Conservation (phyloP, 2,329 filamentous ascomycete species). For the Curvularia sp. region DNA sequence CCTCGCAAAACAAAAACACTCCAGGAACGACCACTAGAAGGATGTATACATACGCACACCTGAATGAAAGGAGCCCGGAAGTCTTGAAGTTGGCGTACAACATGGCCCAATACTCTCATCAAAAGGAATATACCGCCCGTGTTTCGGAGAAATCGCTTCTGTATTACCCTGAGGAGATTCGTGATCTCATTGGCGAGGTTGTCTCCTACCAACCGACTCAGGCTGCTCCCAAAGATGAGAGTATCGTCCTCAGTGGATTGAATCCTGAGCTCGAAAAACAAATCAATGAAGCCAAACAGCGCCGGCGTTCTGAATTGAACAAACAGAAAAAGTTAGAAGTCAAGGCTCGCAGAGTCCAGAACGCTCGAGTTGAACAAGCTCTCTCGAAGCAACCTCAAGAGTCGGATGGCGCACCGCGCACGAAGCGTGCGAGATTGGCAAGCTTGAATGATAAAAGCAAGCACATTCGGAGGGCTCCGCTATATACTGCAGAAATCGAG, state of each 20-base stretch:
- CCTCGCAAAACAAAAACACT: slow-evolving; percentile 26
- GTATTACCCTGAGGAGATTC: slow-evolving; percentile 45
- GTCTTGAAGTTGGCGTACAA: slow-evolving; percentile 58
- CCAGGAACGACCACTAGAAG: slow-evolving; percentile 55
- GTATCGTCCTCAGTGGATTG: slow-evolving; percentile 32
- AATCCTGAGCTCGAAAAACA: slow-evolving; percentile 32
- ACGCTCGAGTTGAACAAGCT: slow-evolving; percentile 28
- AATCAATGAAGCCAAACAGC: slow-evolving; percentile 28
- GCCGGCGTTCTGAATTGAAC: slow-evolving; percentile 22
- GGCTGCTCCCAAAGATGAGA: slow-evolving; percentile 39
- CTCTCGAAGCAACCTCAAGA: slow-evolving; percentile 17
- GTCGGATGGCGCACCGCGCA: slow-evolving; percentile 15
- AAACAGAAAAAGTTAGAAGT: slow-evolving; percentile 28
- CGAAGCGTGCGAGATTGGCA: slow-evolving; percentile 33
- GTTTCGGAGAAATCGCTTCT: slow-evolving; percentile 32
- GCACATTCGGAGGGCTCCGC: slow-evolving; percentile 24
- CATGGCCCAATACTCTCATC: slow-evolving; percentile 54
- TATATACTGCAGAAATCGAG: slow-evolving; percentile 10
- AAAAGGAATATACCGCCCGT: slow-evolving; percentile 10
- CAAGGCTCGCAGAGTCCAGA: slow-evolving; percentile 28
- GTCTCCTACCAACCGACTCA: slow-evolving; percentile 26
- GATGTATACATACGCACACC: slow-evolving; percentile 57
- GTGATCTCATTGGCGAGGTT: slow-evolving; percentile 33
- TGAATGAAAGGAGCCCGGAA: slow-evolving; percentile 54
- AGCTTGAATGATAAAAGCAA: slow-evolving; percentile 39